These are phyloP conservation scores for Sonneratia alba DNA, from an alignment of 345 rosid species.

Conservation along the genomic window DNA sequence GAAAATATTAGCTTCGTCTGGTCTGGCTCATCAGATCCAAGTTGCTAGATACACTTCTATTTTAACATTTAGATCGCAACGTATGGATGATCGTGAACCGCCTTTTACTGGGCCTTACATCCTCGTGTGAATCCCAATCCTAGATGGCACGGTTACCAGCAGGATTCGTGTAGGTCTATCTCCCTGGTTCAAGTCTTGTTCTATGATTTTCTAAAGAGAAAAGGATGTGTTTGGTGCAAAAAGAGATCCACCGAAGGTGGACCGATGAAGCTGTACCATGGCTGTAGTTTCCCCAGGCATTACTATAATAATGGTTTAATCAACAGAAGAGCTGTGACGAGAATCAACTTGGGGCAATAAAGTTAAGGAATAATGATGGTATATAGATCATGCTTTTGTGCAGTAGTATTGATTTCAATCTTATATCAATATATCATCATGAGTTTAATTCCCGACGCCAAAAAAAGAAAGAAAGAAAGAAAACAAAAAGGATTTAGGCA, in stretches of 20 bases:
- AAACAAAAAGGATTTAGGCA: not conserved
- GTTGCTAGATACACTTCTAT: not conserved
- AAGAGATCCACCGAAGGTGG: constrained; percentile 3
- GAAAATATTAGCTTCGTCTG: no score
- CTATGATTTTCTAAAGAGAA: not conserved
- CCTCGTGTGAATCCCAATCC: not conserved
- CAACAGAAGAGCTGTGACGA: not conserved
- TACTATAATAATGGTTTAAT: not conserved
- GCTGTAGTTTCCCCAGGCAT: constrained; percentile 10
- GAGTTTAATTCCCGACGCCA: no score
- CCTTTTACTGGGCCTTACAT: not conserved
- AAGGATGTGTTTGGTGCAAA: not conserved
- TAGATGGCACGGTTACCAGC: not conserved
- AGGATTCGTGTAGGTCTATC: not conserved
- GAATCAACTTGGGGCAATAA: not conserved
- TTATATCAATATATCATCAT: no score
- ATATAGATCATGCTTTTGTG: no score
- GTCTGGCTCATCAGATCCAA: not conserved
- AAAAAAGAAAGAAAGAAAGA: no score
- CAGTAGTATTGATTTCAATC: no score
- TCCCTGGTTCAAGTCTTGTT: not conserved
- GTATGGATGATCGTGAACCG: not conserved
- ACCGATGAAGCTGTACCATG: constrained; percentile 1
- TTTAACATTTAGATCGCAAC: no score
- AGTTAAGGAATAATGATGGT: not conserved